Base-by-base conservation (phyloP, 371 early-diverging fungal species). In the Mucor saturninus region DNA sequence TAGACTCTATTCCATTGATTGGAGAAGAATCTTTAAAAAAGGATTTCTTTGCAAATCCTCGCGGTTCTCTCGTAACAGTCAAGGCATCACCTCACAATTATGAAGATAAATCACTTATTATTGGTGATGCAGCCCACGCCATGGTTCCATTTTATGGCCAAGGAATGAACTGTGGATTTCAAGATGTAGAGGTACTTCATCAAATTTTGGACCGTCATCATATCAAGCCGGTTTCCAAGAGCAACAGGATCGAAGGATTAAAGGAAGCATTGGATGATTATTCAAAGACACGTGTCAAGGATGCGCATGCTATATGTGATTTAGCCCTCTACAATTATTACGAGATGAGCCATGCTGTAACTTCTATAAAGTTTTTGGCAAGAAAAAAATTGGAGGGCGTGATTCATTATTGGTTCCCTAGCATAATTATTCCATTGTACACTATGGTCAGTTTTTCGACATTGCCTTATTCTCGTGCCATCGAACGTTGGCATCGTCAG, bases 101-200 rank as follows among this genome's bases (percentile, higher is more conserved):
- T 75, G 76, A 85, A 48, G 84, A 89, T 56, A 84, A 82, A 8
- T 87, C 82, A 1, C 81, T 98, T 13, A 90, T 97, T 38, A 69
- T 98, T 39, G 98, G 98, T 30, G 98, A 98, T 72, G 95, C 98
- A 0, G 96, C 98, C 0, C 98, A 98, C 69, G 93, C 95, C 29
- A 97, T 97, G 96, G 98, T 98, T 0, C 98, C 98, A 5, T 98
- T 98, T 68, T 98, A 92, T 52, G 95, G 93, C 5, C 93, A 95
- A 67, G 98, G 98, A 3, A 96, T 98, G 98, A 98, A 98, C 75
- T 95, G 95, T 77, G 99, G 99, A 1, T 95, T 98, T 64, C 96
- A 98, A 72, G 99, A 98, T 65, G 86, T 94, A 14, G 81, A 88
- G 42, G 86, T 89, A 15, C 81, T 98, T 4, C 88, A 93, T 61